A percentile compares a stretch with the other conserved stretches of the same genome.
Conservation (phyloP, 805 yeast genomes). For the Cyberlindnera lachancei region DNA sequence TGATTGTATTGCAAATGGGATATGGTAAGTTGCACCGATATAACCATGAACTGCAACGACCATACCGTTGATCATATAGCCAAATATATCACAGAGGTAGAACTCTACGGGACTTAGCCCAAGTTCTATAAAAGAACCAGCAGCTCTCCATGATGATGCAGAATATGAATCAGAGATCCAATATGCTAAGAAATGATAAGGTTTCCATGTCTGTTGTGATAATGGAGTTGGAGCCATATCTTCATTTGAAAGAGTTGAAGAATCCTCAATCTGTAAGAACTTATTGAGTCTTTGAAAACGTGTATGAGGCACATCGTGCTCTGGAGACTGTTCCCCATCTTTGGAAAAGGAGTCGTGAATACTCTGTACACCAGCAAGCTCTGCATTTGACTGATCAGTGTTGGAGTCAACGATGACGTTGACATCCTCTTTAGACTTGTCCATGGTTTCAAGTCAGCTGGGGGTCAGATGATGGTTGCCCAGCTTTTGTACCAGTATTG, state of each 20-base stretch:
- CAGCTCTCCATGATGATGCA: constrained; percentile 13
- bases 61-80: constrained; percentile 6
- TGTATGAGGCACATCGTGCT: background rate
- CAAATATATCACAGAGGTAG: constrained; percentile 7
- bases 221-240: constrained; percentile 13
- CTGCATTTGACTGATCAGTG: too few relatives aligned
- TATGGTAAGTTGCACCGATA: constrained; percentile 10
- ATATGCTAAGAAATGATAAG: constrained; percentile 11
- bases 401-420: too few relatives aligned
- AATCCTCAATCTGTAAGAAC: background rate
- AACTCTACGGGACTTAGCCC: constrained; percentile 10
- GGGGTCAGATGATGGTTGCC: too few relatives aligned
- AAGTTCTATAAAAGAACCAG: constrained; percentile 10
- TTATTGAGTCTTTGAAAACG: background rate
- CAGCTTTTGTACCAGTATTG: too few relatives aligned
- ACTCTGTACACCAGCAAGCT: too few relatives aligned
- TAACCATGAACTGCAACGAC: constrained; percentile 9
- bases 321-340: background rate
- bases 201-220: constrained; percentile 9
- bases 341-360: too few relatives aligned
- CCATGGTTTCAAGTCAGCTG: too few relatives aligned
- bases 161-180: constrained; percentile 12
- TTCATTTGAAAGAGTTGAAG: constrained; percentile 2
- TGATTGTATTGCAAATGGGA: constrained; percentile 10
- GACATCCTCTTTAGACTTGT: too few relatives aligned